Evolutionary conservation across 1,139 yeast genomes (phyloP).

Genomic region (Petasospora fabianii): DNA sequence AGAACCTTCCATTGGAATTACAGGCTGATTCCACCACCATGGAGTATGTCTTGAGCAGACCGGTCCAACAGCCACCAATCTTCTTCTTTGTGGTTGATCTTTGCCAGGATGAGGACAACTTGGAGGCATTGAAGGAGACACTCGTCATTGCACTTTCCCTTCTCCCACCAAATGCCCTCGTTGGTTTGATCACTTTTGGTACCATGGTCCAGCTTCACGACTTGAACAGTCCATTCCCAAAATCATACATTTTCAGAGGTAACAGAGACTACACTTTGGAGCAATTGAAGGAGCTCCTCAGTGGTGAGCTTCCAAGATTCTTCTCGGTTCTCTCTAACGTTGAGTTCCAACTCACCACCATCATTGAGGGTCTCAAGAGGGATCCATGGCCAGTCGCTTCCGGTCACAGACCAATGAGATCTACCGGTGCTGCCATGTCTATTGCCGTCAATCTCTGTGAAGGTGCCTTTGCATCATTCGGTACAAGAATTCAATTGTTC

Average conservation of each 20-base stretch:
- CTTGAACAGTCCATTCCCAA: constrained; percentile 69
- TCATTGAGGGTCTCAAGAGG: constrained; percentile 71
- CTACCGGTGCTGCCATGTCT: constrained; percentile 89
- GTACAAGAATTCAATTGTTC: constrained; percentile 87
- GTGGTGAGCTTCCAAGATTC: constrained; percentile 47
- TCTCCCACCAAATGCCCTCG: constrained; percentile 89
- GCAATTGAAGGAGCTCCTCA: constrained; percentile 70
- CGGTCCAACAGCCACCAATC: constrained; percentile 89
- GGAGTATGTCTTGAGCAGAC: constrained; percentile 86
- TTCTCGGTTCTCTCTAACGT: constrained; percentile 82
- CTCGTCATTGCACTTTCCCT: constrained; percentile 75
- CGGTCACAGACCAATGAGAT: constrained; percentile 85
- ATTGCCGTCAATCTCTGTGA: constrained; percentile 83
- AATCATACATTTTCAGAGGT: constrained; percentile 88
- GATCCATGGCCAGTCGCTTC: constrained; percentile 94
- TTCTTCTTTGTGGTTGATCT: constrained; percentile 87
- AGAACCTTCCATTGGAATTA: constrained; percentile 84
- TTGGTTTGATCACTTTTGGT: constrained; percentile 90
- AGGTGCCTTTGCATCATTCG: constrained; percentile 82
- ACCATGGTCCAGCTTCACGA: constrained; percentile 95
- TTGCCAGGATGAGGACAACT: constrained; percentile 92
- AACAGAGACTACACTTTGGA: constrained; percentile 80
- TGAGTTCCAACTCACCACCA: constrained; percentile 79
- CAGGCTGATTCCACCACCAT: constrained; percentile 77
- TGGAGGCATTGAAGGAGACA: constrained; percentile 84